Conservation (phyloP, 345 rosid species). For the Boechera retrofracta region DNA sequence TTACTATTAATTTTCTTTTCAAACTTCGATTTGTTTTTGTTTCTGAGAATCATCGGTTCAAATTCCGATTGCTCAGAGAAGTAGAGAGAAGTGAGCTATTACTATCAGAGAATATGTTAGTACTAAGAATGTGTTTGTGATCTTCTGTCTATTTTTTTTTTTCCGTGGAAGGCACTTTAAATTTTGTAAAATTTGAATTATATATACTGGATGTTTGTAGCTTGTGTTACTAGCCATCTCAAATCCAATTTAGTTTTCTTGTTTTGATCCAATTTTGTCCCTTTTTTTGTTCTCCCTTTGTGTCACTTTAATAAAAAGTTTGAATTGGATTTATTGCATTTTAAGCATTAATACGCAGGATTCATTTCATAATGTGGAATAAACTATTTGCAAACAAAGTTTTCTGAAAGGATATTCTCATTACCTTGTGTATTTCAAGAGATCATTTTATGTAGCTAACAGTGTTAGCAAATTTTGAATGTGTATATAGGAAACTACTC, state of each 20-base stretch:
- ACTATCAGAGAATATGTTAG: slow-evolving; percentile 33
- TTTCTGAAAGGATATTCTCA: too few relatives aligned
- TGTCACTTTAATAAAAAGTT: too few relatives aligned
- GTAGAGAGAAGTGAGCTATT: slow-evolving; percentile 37
- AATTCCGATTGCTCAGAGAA: slow-evolving; percentile 38
- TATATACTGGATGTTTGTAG: slow-evolving; percentile 32
- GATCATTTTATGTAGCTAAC: too few relatives aligned
- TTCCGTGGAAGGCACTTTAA: slow-evolving; percentile 8
- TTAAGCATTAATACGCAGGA: too few relatives aligned
- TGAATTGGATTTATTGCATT: too few relatives aligned
- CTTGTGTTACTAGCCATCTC: slow-evolving; percentile 14
- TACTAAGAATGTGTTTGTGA: slow-evolving; percentile 40
- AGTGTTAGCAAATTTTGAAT: background rate
- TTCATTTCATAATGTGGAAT: too few relatives aligned
- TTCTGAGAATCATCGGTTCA: slow-evolving; percentile 26
- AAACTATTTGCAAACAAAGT: too few relatives aligned
- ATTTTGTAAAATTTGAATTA: slow-evolving; percentile 11
- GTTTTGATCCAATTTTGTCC: background rate
- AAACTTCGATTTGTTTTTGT: slow-evolving; percentile 21
- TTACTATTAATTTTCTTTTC: slow-evolving; percentile 11
- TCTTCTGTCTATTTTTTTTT: slow-evolving; percentile 30
- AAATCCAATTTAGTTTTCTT: background rate
- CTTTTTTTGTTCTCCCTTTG: background rate
- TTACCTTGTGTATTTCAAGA: too few relatives aligned
- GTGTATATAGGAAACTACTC: background rate